Conservation (phyloP, 2,329 filamentous ascomycete species). For the Xylariaceae sp. region DNA sequence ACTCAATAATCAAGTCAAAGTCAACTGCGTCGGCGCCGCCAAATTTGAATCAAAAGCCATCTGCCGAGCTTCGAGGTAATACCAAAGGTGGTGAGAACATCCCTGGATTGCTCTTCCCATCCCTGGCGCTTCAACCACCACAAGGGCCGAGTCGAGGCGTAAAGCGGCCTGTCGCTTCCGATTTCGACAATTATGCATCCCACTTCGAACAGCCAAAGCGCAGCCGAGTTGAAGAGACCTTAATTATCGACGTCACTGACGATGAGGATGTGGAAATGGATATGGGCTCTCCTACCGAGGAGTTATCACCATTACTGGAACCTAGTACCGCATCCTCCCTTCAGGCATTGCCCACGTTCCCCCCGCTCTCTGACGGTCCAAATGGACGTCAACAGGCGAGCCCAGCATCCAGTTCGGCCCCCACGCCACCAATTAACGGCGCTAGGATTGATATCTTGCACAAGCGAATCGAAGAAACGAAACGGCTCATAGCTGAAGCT, state of each 20-base stretch:
- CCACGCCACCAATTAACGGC: slow-evolving; percentile 32
- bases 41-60: slow-evolving; percentile 11
- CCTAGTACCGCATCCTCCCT: slow-evolving; percentile 23
- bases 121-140: slow-evolving; percentile 13
- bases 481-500: slow-evolving; percentile 51
- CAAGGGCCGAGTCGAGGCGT: slow-evolving; percentile 27
- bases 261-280: slow-evolving; percentile 64
- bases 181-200: slow-evolving; percentile 56
- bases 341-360: slow-evolving; percentile 39
- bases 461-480: slow-evolving; percentile 56
- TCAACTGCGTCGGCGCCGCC: neutral
- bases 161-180: slow-evolving; percentile 63
- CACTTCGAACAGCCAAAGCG: slow-evolving; percentile 46
- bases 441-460: slow-evolving; percentile 28
- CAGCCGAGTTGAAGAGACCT: slow-evolving; percentile 44
- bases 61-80: slow-evolving; percentile 15
- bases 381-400: slow-evolving; percentile 38
- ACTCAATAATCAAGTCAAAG: slow-evolving; percentile 11
- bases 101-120: slow-evolving; percentile 25
- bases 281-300: slow-evolving; percentile 49
- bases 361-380: slow-evolving; percentile 39
- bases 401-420: slow-evolving; percentile 31
- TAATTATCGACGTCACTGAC: slow-evolving; percentile 84
- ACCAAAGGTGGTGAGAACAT: slow-evolving; percentile 23
- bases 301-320: slow-evolving; percentile 30